Percentiles rank a stretch among this genome's conserved stretches.
These are phyloP conservation scores for Aspergillus puulaauensis DNA, from an alignment of 2,329 filamentous ascomycete genomes.

Conservation along the genomic window DNA sequence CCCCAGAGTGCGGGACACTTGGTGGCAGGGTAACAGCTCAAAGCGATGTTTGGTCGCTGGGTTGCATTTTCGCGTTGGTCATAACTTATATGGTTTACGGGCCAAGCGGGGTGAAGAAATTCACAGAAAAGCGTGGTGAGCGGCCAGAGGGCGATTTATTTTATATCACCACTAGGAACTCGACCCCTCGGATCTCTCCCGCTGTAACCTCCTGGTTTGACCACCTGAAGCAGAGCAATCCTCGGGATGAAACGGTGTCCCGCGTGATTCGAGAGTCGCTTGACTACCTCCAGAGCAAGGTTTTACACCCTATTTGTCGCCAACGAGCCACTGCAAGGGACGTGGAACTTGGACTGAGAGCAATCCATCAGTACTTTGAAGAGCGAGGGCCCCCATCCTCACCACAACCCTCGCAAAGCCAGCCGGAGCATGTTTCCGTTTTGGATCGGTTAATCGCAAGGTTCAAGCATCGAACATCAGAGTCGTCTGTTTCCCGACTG, in stretches of 20 bases:
- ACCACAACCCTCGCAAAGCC: background rate
- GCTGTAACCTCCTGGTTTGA: slow-evolving; percentile 16
- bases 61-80: slow-evolving; percentile 41
- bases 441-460: background rate
- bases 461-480: background rate
- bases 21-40: slow-evolving; percentile 31
- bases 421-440: background rate
- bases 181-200: slow-evolving; percentile 10
- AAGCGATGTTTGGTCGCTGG: slow-evolving; percentile 45
- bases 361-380: slow-evolving; percentile 11
- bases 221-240: slow-evolving; percentile 3
- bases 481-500: background rate
- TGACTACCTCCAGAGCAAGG: slow-evolving; percentile 25
- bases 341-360: slow-evolving; percentile 20
- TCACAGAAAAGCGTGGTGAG: slow-evolving; percentile 17
- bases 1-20: slow-evolving; percentile 31
- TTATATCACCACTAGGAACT: slow-evolving; percentile 11
- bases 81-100: slow-evolving; percentile 39
- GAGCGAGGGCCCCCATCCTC: background rate
- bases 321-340: slow-evolving; percentile 18
- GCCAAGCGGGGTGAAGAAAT: slow-evolving; percentile 22
- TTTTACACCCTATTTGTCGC: slow-evolving; percentile 23
- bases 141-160: slow-evolving; percentile 23
- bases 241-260: slow-evolving; percentile 16
- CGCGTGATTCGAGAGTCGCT: slow-evolving; percentile 26